phyloP scores from a whole-genome alignment of 2,329 filamentous ascomycete species.

The Setomelanomma holmii region DNA sequence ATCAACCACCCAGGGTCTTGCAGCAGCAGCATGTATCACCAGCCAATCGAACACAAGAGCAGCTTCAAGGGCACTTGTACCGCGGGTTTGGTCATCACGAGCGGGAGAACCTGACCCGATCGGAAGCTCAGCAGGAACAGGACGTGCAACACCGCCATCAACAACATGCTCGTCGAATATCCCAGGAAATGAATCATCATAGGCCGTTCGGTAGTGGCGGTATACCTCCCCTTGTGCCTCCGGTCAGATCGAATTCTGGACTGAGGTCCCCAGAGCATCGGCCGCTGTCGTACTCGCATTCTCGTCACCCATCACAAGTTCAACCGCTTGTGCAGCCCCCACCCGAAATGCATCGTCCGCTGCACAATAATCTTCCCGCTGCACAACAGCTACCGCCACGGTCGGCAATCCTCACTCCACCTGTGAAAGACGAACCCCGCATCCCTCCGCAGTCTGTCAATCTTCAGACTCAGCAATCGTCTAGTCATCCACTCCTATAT shows the following conservation, averaged over 20 bases:
- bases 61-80: constrained; percentile 34
- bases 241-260: constrained; percentile 33
- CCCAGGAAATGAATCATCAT: constrained; percentile 38
- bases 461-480: constrained; percentile 26
- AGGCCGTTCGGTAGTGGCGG: constrained; percentile 31
- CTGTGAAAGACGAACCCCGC: constrained; percentile 45
- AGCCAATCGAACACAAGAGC: constrained; percentile 36
- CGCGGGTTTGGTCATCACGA: constrained; percentile 36
- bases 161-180: constrained; percentile 40
- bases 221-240: constrained; percentile 28
- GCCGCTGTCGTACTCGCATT: constrained; percentile 37
- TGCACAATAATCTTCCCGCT: constrained; percentile 21
- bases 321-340: constrained; percentile 30
- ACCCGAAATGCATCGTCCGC: constrained; percentile 29
- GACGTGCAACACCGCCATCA: constrained; percentile 37
- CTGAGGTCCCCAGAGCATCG: constrained; percentile 42
- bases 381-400: constrained; percentile 33
- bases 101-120: constrained; percentile 29
- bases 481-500: constrained; percentile 29
- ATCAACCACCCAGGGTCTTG: constrained; percentile 29
- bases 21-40: constrained; percentile 34
- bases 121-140: constrained; percentile 40
- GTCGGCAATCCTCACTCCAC: constrained; percentile 35
- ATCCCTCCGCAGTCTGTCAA: constrained; percentile 29
- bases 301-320: constrained; percentile 32